phyloP scores from a whole-genome alignment of 2,329 filamentous ascomycete genomes.

The Fusarium papillatum region DNA sequence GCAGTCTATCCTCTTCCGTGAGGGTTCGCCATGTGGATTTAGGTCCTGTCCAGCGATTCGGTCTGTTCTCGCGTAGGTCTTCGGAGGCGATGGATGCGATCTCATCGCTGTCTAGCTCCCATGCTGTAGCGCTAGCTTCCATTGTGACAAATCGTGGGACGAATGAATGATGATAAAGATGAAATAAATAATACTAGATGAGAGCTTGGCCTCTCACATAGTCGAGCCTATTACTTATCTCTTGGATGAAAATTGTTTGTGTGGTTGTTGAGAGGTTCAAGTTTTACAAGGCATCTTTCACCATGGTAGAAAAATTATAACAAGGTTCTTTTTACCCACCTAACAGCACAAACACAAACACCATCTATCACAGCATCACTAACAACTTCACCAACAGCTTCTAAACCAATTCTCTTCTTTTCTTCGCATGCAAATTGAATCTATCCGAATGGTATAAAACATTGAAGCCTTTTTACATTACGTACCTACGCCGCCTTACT shows the following conservation, averaged over 20 bases:
- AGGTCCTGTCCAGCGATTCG: slow-evolving; percentile 81
- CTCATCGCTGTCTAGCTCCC: slow-evolving; percentile 62
- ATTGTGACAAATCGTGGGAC: slow-evolving; percentile 9
- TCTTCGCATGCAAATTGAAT: slow-evolving; percentile 42
- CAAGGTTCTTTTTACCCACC: slow-evolving; percentile 24
- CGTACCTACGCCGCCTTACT: slow-evolving; percentile 46
- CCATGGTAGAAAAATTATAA: not conserved
- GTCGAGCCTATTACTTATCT: not conserved
- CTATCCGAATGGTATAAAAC: slow-evolving; percentile 48
- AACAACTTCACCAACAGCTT: not conserved
- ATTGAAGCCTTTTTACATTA: slow-evolving; percentile 46
- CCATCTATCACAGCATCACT: not conserved
- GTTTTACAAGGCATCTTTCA: slow-evolving; percentile 21
- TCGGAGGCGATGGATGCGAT: slow-evolving; percentile 62
- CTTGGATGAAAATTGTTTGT: not conserved
- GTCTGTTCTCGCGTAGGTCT: slow-evolving; percentile 64
- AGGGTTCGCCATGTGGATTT: slow-evolving; percentile 75
- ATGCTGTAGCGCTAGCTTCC: slow-evolving; percentile 44
- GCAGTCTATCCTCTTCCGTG: slow-evolving; percentile 73
- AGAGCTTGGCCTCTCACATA: not conserved
- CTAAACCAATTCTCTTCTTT: slow-evolving; percentile 25
- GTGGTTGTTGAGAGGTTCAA: slow-evolving; percentile 30
- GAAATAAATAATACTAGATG: not conserved
- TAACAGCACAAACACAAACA: slow-evolving; percentile 3
- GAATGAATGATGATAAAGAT: no score